Evolutionary conservation across 805 yeast species (phyloP).

Genomic region (Hanseniaspora guilliermondii): DNA sequence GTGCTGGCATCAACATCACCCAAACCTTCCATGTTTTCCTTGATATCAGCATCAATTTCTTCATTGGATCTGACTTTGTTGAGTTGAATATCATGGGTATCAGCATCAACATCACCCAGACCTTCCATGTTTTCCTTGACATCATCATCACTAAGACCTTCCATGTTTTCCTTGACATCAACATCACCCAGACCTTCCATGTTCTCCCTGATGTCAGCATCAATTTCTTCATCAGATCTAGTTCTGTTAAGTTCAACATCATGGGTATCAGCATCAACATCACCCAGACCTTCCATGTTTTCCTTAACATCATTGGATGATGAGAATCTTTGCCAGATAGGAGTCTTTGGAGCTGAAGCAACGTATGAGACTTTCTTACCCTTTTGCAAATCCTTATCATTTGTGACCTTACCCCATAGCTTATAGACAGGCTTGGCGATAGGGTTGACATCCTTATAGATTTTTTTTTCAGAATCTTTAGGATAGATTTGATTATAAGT

Average conservation of each 20-base stretch:
- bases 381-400: conserved; percentile 1
- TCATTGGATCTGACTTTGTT: not conserved
- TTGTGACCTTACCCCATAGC: conserved; percentile 2
- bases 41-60: not conserved
- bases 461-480: not conserved
- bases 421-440: conserved; percentile 6
- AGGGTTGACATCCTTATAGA: conserved; percentile 1
- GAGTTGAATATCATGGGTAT: not conserved
- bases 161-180: not conserved
- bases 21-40: not conserved
- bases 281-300: not conserved
- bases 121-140: not conserved
- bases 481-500: conserved; percentile 5
- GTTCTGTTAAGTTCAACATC: not conserved
- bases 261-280: not conserved
- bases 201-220: not conserved
- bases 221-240: not conserved
- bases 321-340: not conserved
- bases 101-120: not conserved
- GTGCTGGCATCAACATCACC: not conserved
- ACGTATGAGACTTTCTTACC: conserved; percentile 3
- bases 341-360: conserved; percentile 5
- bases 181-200: not conserved
- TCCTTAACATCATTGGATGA: not conserved
- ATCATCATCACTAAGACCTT: not conserved